Evolutionary conservation across 2,329 filamentous ascomycete species (phyloP).

Genomic region (Canariomyces notabilis): DNA sequence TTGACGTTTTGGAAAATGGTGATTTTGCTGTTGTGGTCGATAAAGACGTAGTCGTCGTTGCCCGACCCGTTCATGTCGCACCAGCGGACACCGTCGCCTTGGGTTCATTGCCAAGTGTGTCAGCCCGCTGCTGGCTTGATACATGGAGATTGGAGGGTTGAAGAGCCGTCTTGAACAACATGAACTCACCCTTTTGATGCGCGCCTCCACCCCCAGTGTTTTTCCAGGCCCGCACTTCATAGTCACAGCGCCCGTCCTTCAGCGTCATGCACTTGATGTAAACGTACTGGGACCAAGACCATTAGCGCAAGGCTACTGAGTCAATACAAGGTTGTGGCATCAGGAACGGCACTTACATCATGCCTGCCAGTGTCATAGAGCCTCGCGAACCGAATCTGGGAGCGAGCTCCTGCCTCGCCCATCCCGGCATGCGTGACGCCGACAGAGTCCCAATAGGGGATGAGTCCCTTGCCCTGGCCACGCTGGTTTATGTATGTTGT

Average conservation of each 20-base stretch:
- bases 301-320: not conserved
- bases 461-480: slow-evolving; percentile 24
- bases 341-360: not conserved
- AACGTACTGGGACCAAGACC: slow-evolving; percentile 6
- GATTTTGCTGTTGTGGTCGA: slow-evolving; percentile 4
- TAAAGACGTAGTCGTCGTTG: slow-evolving; percentile 10
- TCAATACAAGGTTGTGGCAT: not conserved
- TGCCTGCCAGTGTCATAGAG: not conserved
- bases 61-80: not conserved
- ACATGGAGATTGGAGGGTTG: no score
- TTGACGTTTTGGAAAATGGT: slow-evolving; percentile 1
- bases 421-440: slow-evolving; percentile 19
- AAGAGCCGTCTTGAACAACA: not conserved
- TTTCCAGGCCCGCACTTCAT: slow-evolving; percentile 1
- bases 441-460: slow-evolving; percentile 16
- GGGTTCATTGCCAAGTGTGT: no score
- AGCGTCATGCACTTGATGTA: slow-evolving; percentile 1
- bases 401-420: slow-evolving; percentile 9
- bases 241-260: not conserved
- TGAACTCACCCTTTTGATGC: not conserved
- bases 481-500: slow-evolving; percentile 23
- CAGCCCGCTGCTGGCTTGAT: no score
- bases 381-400: slow-evolving; percentile 4
- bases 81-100: slow-evolving; percentile 1
- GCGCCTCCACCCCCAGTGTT: slow-evolving; percentile 1